Base-by-base conservation (phyloP, 495 filamentous ascomycete species). In the Amniculicola lignicola region DNA sequence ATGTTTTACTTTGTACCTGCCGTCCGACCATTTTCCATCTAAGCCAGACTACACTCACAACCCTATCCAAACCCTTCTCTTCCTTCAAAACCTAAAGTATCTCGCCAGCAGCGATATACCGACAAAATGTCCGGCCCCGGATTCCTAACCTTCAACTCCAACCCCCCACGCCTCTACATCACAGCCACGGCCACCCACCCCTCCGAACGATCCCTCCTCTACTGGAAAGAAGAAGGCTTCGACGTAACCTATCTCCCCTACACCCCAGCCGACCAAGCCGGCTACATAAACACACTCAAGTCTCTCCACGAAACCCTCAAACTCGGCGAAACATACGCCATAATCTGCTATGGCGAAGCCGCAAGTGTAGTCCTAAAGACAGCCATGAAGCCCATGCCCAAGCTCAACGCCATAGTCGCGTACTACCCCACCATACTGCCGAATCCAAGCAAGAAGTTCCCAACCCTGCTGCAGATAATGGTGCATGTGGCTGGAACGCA, bases 381-480 rank as follows among this genome's bases (percentile, higher is more conserved):
- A 22, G 79, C 77, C 42, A 64, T 69, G 19, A 78, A 80, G 54
- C 77, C 81, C 0, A 62, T 74, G 48, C 71, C 69, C 4, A 69
- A 74, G 27, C 64, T 77, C 22, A 74, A 72, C 46, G 79, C 79
- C 0, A 71, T 86, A 0, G 64, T 83, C 25, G 79, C 79, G 10
- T 87, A 83, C 69, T 86, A 87, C 47, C 83, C 83, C 0, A 73
- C 74, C 29, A 54, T 59, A 18, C 75, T 84, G 40, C 79, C 81
- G 1, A 72, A 73, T 22, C 74, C 76, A 0, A 71, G 73, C 4
- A 68, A 72, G 10, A 65, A 68, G 19, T 82, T 77, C 51, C 75
- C 82, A 0, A 64, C 74, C 1, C 67, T 72, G 7, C 64, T 84
- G 24, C 67, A 71, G 0, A 68, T 83, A 1, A 46, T 77, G 12